Evolutionary conservation across 2,329 filamentous ascomycete genomes (phyloP).

Genomic region (Didymella pomorum): DNA sequence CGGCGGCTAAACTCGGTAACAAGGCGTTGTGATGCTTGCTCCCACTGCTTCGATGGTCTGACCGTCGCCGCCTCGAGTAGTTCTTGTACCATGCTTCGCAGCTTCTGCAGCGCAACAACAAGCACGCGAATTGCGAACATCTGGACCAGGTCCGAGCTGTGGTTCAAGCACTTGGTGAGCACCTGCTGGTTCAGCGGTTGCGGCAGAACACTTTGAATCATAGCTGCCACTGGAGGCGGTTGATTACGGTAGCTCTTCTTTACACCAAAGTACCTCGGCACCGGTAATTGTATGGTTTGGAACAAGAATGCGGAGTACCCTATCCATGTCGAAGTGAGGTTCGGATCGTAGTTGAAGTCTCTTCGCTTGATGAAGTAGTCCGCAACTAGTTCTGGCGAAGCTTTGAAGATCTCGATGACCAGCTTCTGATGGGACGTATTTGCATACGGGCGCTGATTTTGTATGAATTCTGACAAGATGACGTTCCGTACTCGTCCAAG

Average conservation of each 20-base stretch:
- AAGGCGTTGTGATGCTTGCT: conserved; percentile 71
- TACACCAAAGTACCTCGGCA: conserved; percentile 77
- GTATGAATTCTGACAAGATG: conserved; percentile 78
- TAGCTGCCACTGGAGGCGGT: conserved; percentile 79
- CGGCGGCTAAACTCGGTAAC: conserved; percentile 78
- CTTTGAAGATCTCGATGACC: conserved; percentile 78
- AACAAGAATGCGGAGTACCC: conserved; percentile 91
- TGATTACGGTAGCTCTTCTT: conserved; percentile 66
- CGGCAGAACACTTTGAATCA: conserved; percentile 87
- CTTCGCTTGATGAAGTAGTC: conserved; percentile 85
- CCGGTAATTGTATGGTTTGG: conserved; percentile 75
- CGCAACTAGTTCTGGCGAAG: conserved; percentile 84
- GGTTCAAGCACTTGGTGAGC: conserved; percentile 78
- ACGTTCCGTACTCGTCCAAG: conserved; percentile 80
- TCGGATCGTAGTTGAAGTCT: conserved; percentile 84
- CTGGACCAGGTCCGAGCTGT: conserved; percentile 79
- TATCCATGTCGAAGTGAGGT: conserved; percentile 92
- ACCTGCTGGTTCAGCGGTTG: conserved; percentile 81
- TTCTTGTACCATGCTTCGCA: conserved; percentile 69
- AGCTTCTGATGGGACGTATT: conserved; percentile 83
- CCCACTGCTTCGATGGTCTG: conserved; percentile 66
- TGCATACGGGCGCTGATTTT: conserved; percentile 82
- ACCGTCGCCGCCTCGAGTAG: conserved; percentile 60
- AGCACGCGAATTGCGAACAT: conserved; percentile 86
- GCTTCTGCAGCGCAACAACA: conserved; percentile 79